Evolutionary conservation across 2,329 filamentous ascomycete genomes (phyloP).

Genomic region (Botryotinia convoluta): DNA sequence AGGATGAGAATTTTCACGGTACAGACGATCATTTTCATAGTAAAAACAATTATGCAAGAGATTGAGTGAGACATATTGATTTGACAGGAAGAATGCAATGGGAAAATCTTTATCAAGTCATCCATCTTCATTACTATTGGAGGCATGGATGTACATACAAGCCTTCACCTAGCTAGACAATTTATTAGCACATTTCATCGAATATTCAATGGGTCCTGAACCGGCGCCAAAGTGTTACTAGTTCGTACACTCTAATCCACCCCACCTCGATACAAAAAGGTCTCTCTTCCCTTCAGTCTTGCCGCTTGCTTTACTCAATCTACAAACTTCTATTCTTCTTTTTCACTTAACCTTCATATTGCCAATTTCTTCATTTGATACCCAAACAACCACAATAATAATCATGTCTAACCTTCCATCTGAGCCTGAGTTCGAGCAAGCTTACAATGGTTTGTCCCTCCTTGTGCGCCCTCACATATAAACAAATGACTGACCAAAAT

Average conservation of each 20-base stretch:
- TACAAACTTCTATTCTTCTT: neutral
- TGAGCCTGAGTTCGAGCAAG: constrained; percentile 98
- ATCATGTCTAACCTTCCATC: constrained; percentile 77
- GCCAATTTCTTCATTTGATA: neutral
- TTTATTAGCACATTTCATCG: neutral
- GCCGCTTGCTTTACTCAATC: neutral
- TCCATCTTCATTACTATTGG: neutral
- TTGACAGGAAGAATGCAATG: neutral
- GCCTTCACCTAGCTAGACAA: neutral
- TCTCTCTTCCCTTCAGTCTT: neutral
- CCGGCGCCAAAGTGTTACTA: constrained; percentile 12
- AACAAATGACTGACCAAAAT: constrained; percentile 9
- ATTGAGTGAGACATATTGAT: neutral
- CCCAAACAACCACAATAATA: constrained; percentile 11
- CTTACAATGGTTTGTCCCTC: constrained; percentile 71
- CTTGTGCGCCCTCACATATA: neutral
- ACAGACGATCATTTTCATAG: neutral
- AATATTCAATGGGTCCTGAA: constrained; percentile 6
- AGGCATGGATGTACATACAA: neutral
- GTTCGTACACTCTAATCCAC: neutral
- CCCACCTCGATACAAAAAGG: constrained; percentile 19
- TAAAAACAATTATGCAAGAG: neutral
- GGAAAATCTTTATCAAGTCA: neutral
- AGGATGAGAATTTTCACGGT: neutral
- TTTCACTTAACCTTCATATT: neutral